Conservation (phyloP, 108 stramenopile species). For the Nitzschia putrida region DNA sequence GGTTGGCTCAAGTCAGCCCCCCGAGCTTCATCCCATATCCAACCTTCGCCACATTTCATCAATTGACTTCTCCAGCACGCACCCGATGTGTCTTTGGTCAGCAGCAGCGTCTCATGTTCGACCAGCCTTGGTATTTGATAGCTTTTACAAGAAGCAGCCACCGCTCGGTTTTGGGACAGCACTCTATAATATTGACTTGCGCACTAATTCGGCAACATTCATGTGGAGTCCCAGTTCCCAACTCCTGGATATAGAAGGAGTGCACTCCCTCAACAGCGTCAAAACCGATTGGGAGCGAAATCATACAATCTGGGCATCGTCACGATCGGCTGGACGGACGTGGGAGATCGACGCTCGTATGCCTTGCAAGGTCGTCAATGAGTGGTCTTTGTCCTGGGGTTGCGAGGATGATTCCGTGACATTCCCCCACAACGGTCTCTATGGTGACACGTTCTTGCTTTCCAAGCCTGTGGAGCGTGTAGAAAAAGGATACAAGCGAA, state of each 20-base stretch:
- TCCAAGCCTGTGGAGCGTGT: slow-evolving; percentile 13
- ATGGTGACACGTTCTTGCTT: slow-evolving; percentile 39
- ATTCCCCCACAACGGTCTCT: slow-evolving; percentile 23
- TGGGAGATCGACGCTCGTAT: slow-evolving; percentile 78
- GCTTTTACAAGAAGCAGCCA: slow-evolving; percentile 13
- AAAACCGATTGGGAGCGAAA: slow-evolving; percentile 45
- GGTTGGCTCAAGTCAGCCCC: background rate
- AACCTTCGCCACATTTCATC: slow-evolving; percentile 41
- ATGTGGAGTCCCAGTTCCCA: slow-evolving; percentile 82
- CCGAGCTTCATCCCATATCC: slow-evolving; percentile 34
- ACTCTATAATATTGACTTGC: slow-evolving; percentile 68
- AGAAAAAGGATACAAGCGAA: background rate
- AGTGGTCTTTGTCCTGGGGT: slow-evolving; percentile 51
- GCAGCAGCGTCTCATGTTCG: slow-evolving; percentile 50
- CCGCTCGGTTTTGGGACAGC: slow-evolving; percentile 51
- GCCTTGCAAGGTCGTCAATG: slow-evolving; percentile 51
- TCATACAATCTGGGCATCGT: slow-evolving; percentile 54
- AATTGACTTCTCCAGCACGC: slow-evolving; percentile 44
- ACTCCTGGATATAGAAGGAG: slow-evolving; percentile 61
- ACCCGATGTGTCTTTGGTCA: slow-evolving; percentile 64
- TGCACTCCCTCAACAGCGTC: slow-evolving; percentile 71
- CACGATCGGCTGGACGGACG: slow-evolving; percentile 65
- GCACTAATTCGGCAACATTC: slow-evolving; percentile 52
- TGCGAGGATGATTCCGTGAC: slow-evolving; percentile 28
- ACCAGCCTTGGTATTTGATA: slow-evolving; percentile 31